A percentile compares a stretch with the other conserved stretches of the same genome.
phyloP scores from a whole-genome alignment of 1,284 basidiomycete genomes.

The Malassezia brasiliensis region DNA sequence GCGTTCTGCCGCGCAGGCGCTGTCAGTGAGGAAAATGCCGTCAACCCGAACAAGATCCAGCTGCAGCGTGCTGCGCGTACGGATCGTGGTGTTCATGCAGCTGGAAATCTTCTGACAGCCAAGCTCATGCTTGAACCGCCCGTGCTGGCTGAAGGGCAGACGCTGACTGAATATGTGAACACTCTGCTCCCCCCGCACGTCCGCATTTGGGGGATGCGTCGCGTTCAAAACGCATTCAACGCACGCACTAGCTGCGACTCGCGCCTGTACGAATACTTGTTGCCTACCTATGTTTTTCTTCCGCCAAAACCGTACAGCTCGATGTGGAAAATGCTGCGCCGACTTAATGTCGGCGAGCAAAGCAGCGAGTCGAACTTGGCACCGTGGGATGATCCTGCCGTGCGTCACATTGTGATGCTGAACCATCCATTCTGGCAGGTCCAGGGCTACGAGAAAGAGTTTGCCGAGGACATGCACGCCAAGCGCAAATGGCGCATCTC shows the following conservation, averaged over 20 bases:
- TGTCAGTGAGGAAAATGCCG: conserved; percentile 81
- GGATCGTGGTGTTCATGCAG: conserved; percentile 94
- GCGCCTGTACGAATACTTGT: conserved; percentile 90
- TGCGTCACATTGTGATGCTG: conserved; percentile 20
- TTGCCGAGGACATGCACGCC: conserved; percentile 28
- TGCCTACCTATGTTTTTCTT: conserved; percentile 85
- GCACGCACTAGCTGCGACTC: conserved; percentile 67
- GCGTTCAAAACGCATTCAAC: conserved; percentile 85
- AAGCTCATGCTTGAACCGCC: conserved; percentile 45
- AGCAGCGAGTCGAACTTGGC: conserved; percentile 15
- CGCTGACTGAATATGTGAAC: conserved; percentile 68
- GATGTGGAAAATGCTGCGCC: conserved; percentile 37
- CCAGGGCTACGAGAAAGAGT: conserved; percentile 24
- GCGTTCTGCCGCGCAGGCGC: conserved; percentile 81
- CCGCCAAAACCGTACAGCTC: conserved; percentile 65
- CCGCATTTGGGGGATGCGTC: conserved; percentile 79
- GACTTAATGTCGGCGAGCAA: conserved; percentile 19
- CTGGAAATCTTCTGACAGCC: conserved; percentile 66
- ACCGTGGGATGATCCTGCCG: conserved; percentile 8
- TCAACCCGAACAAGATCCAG: conserved; percentile 78
- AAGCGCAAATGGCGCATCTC: conserved; percentile 39
- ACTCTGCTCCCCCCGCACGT: conserved; percentile 77
- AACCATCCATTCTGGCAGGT: conserved; percentile 41
- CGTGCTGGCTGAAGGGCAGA: conserved; percentile 21
- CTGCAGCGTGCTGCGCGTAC: conserved; percentile 85